Base-by-base conservation (phyloP, 2,329 filamentous ascomycete genomes). In the Paecilomyces niveus region DNA sequence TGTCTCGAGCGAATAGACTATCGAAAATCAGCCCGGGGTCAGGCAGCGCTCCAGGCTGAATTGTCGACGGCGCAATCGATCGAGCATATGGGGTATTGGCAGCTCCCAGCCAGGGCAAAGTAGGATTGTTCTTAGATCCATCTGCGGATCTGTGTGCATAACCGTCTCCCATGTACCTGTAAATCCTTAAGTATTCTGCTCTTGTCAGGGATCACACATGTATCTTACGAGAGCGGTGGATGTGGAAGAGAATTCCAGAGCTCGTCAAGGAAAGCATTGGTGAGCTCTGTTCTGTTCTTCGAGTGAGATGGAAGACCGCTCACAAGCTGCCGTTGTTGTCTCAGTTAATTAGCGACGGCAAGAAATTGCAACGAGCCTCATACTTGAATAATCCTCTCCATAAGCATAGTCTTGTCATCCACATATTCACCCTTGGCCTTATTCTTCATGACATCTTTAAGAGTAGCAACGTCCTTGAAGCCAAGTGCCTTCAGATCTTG, bases 401-500 rank as follows among this genome's bases (percentile, higher is more conserved):
- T 89, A 52, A 90, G 77, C 80, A 90, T 89, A 1, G 86, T 89
- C 74, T 88, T 89, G 76, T 93, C 90, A 65, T 93, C 86, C 4
- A 84, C 73, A 10, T 87, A 78, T 54, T 83, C 80, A 1, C 88
- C 86, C 64, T 83, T 86, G 32, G 86, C 71, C 72, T 89, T 86
- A 61, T 76, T 80, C 57, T 82, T 81, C 58, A 90, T 76, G 39
- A 90, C 74, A 4, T 83, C 78, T 52, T 83, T 72, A 18, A 90
- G 74, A 0, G 88, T 89, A 65, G 82, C 81, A 52, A 88, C 69
- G 63, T 90, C 88, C 78, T 72, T 66, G 39, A 73, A 78, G 59
- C 62, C 81, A 71, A 90, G 71, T 4, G 80, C 73, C 62, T 78
- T 83, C 54, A 90, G 63, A 64, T 90, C 87, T 54, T 81, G 72